phyloP scores from a whole-genome alignment of 768 basidiomycete species.

The Tylopilus plumbeoviolaceoides region DNA sequence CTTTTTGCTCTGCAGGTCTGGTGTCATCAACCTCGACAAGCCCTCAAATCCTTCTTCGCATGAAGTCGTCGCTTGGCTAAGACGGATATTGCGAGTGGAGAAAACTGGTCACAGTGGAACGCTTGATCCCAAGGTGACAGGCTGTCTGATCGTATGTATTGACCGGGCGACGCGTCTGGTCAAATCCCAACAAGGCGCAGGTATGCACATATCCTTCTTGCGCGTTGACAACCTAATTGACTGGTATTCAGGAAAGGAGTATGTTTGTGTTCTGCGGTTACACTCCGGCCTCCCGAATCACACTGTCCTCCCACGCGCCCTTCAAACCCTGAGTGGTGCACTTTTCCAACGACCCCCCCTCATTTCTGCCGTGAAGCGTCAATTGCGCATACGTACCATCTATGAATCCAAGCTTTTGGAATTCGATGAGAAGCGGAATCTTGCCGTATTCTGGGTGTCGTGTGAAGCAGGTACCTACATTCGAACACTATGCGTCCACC shows the following conservation, averaged over 20 bases:
- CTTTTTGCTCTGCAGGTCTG: conserved; percentile 59
- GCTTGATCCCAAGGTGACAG: conserved; percentile 98
- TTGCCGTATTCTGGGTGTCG: conserved; percentile 97
- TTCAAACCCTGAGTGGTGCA: conserved; percentile 96
- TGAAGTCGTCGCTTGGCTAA: conserved; percentile 98
- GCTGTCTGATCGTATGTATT: conserved; percentile 97
- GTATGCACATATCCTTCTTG: conserved; percentile 39
- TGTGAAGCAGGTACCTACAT: conserved; percentile 98
- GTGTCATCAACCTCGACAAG: conserved; percentile 99
- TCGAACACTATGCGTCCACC: conserved; percentile 95
- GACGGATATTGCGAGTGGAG: conserved; percentile 93
- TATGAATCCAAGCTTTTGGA: conserved; percentile 94
- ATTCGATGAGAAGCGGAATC: conserved; percentile 94
- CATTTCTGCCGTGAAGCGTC: conserved; percentile 98
- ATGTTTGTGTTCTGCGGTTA: conserved; percentile 92
- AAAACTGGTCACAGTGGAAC: conserved; percentile 99
- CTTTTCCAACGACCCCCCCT: conserved; percentile 98
- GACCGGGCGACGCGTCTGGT: conserved; percentile 97
- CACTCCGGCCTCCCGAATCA: conserved; percentile 81
- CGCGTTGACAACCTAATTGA: conserved; percentile 1
- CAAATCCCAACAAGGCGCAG: conserved; percentile 98
- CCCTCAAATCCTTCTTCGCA: conserved; percentile 99
- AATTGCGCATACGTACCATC: conserved; percentile 94
- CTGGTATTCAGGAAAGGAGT: conserved; percentile 77
- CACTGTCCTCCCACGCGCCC: conserved; percentile 82